Percentiles rank a stretch among this genome's conserved stretches.
These are phyloP conservation scores for Leccinum subtestaceum DNA, from an alignment of 768 basidiomycete genomes.

Conservation along the genomic window DNA sequence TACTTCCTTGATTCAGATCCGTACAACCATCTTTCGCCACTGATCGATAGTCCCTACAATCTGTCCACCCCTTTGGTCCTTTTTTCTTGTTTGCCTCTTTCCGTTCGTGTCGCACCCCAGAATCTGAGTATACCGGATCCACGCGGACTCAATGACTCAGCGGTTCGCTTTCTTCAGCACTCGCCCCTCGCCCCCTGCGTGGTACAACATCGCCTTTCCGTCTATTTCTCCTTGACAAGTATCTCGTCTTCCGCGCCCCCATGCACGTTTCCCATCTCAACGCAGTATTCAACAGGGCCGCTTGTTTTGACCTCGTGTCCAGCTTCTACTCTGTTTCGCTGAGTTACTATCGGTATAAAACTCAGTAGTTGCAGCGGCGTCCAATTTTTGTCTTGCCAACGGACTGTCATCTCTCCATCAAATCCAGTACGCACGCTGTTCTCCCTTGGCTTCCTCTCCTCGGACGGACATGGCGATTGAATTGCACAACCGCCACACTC, in stretches of 20 bases:
- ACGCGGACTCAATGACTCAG: constrained; percentile 30
- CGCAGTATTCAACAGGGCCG: constrained; percentile 29
- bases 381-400: constrained; percentile 39
- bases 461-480: constrained; percentile 30
- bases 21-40: constrained; percentile 12
- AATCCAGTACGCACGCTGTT: constrained; percentile 18
- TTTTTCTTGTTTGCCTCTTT: constrained; percentile 13
- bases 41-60: constrained; percentile 14
- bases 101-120: constrained; percentile 15
- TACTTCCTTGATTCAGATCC: constrained; percentile 20
- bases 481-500: constrained; percentile 22
- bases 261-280: constrained; percentile 25
- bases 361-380: constrained; percentile 37
- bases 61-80: constrained; percentile 7
- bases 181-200: constrained; percentile 4
- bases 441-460: constrained; percentile 6
- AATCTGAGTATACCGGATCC: constrained; percentile 22
- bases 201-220: constrained; percentile 7
- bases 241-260: constrained; percentile 13
- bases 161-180: constrained; percentile 15
- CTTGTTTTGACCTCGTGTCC: constrained; percentile 35
- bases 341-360: constrained; percentile 40
- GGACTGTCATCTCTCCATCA: constrained; percentile 31
- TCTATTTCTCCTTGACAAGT: constrained; percentile 15
- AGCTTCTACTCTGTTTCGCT: constrained; percentile 40